Evolutionary conservation across 2,329 filamentous ascomycete species (phyloP), one percentile per base, ranked within the genome.

Genomic region (Aspergillus felis): DNA sequence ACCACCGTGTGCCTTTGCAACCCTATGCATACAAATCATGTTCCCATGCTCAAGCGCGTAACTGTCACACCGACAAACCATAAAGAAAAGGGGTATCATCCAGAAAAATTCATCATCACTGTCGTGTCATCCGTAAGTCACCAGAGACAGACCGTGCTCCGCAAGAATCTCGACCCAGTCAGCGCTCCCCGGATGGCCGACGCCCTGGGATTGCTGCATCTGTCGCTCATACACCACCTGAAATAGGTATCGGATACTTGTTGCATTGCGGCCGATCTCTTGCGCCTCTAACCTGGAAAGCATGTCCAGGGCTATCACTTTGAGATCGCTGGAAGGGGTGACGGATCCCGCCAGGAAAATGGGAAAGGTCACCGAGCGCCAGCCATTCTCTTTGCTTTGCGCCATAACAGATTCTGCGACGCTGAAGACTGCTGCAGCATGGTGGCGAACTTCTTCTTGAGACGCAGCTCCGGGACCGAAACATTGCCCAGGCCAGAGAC

Each of bases 311-410:
- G 79, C 79, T 61, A 75, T 71, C 54, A 72, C 71, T 64, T 83
- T 81, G 22, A 78, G 72, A 4, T 70, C 71, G 8, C 69, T 69
- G 25, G 76, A 72, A 0, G 65, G 69, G 1, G 77, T 77, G 20
- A 79, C 74, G 3, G 66, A 65, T 10, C 82, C 82, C 0, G 81
- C 80, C 57, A 85, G 76, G 64, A 85, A 84, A 0, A 84, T 61
- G 0, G 82, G 81, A 59, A 84, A 84, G 2, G 82, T 73, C 4
- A 81, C 65, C 56, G 79, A 80, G 24, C 78, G 74, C 17, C 75
- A 73, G 48, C 79, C 74, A 14, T 74, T 71, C 10, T 74, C 73
- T 4, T 70, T 70, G 2, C 68, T 67, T 20, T 71, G 69, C 4
- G 78, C 65, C 1, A 79, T 75, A 9, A 71, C 46, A 8, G 38